A percentile compares a stretch with the other conserved stretches of the same genome.
Conservation (phyloP, 2,329 filamentous ascomycete genomes). For the Chrysosphaeria jannelii region DNA sequence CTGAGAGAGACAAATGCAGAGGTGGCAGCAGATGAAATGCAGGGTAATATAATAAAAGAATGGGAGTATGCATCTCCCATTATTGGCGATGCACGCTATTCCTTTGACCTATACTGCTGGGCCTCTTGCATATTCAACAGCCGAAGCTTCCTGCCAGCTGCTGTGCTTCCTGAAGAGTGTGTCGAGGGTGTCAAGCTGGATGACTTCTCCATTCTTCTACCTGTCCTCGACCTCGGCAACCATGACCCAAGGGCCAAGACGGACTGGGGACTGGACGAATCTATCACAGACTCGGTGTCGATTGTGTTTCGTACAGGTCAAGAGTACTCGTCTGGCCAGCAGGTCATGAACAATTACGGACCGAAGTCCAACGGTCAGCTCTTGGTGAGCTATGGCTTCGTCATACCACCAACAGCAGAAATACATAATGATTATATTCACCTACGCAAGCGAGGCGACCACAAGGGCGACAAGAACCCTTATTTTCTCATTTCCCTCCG, state of each 20-base stretch:
- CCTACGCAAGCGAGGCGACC: slow-evolving; percentile 13
- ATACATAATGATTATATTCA: slow-evolving; percentile 31
- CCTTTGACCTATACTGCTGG: slow-evolving; percentile 26
- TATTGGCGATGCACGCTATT: slow-evolving; percentile 7
- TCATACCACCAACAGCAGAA: slow-evolving; percentile 15
- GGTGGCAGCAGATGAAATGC: slow-evolving; percentile 18
- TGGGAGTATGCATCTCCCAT: slow-evolving; percentile 8
- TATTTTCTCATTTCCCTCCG: slow-evolving; percentile 23
- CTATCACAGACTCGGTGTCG: slow-evolving; percentile 8
- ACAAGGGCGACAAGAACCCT: slow-evolving; percentile 1
- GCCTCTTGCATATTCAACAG: slow-evolving; percentile 33
- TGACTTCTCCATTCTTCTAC: slow-evolving; percentile 37
- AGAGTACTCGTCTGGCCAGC: slow-evolving; percentile 18
- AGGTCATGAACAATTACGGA: slow-evolving; percentile 43
- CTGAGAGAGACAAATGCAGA: slow-evolving; percentile 23
- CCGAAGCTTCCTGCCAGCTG: slow-evolving; percentile 30
- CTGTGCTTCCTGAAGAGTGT: slow-evolving; percentile 17
- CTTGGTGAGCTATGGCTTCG: slow-evolving; percentile 31
- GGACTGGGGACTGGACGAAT: slow-evolving; percentile 29
- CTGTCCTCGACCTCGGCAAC: slow-evolving; percentile 42
- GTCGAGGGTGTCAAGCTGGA: slow-evolving; percentile 12
- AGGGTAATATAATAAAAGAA: slow-evolving; percentile 15
- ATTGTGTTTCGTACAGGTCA: slow-evolving; percentile 14
- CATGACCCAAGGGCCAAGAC: slow-evolving; percentile 30
- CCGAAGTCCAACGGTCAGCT: slow-evolving; percentile 43